These are phyloP conservation scores for Beauveria rudraprayagi DNA, from an alignment of 2,329 filamentous ascomycete genomes.

Conservation along the genomic window DNA sequence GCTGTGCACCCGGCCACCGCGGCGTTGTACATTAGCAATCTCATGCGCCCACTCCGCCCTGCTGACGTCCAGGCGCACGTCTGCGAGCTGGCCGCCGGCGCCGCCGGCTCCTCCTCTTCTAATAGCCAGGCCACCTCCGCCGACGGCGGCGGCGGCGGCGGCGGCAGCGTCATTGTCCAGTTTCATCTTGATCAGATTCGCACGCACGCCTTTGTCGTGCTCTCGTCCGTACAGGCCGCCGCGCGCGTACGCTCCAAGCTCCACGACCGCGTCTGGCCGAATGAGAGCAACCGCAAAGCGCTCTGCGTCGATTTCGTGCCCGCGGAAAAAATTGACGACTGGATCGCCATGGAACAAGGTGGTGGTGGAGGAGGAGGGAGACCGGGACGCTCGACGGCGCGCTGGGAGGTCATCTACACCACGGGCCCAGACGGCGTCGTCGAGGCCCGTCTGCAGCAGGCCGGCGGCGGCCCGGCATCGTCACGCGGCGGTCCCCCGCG, in stretches of 20 bases:
- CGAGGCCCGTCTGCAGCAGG: slow-evolving; percentile 41
- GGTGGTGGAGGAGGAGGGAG: slow-evolving; percentile 19
- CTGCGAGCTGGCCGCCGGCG: slow-evolving; percentile 59
- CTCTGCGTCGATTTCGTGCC: slow-evolving; percentile 90
- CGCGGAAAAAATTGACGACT: slow-evolving; percentile 59
- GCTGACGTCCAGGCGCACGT: slow-evolving; percentile 61
- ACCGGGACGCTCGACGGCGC: slow-evolving; percentile 28
- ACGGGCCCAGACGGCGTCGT: slow-evolving; percentile 45
- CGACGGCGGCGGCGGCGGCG: slow-evolving; percentile 26
- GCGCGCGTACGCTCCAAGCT: slow-evolving; percentile 67
- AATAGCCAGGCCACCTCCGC: slow-evolving; percentile 31
- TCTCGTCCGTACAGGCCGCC: slow-evolving; percentile 62
- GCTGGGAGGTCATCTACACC: slow-evolving; percentile 71
- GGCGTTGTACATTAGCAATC: slow-evolving; percentile 80
- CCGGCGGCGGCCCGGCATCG: neutral
- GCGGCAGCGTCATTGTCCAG: slow-evolving; percentile 42
- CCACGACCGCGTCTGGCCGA: slow-evolving; percentile 76
- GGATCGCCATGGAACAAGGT: slow-evolving; percentile 63
- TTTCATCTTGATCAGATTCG: slow-evolving; percentile 81
- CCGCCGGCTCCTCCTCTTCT: slow-evolving; percentile 32
- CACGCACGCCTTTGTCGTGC: slow-evolving; percentile 77
- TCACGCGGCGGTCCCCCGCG: neutral
- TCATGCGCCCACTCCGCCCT: slow-evolving; percentile 78
- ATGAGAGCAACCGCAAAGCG: slow-evolving; percentile 74
- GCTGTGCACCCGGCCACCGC: slow-evolving; percentile 64